Evolutionary conservation across 2,329 filamentous ascomycete genomes (phyloP).

Genomic region (Celoporthe dispersa): DNA sequence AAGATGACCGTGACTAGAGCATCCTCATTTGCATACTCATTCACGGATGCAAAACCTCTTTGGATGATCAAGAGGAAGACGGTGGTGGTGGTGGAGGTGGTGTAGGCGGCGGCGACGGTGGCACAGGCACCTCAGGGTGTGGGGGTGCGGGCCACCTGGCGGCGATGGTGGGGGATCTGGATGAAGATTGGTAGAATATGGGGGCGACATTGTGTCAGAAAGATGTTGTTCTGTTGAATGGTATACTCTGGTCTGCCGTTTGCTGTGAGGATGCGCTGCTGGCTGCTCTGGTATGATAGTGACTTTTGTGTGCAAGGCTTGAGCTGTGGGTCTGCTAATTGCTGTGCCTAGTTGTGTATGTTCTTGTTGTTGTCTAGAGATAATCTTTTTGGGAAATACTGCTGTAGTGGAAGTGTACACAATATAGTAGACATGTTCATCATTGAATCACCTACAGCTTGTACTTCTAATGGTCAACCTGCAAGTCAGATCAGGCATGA

Average conservation of each 20-base stretch:
- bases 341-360: background rate
- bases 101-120: background rate
- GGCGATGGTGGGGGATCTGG: background rate
- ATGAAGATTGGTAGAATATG: background rate
- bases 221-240: background rate
- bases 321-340: background rate
- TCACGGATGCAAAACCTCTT: too few relatives aligned
- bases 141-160: background rate
- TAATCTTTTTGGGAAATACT: background rate
- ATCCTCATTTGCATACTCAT: too few relatives aligned
- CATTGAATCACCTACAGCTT: background rate
- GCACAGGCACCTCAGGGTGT: too few relatives aligned
- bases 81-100: too few relatives aligned
- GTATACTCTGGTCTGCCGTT: background rate
- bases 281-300: background rate
- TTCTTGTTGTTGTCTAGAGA: too few relatives aligned
- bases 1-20: too few relatives aligned
- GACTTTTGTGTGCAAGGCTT: background rate
- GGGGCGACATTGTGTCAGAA: background rate
- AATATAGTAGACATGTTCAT: background rate
- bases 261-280: background rate
- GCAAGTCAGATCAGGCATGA: background rate
- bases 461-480: background rate
- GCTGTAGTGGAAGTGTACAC: background rate
- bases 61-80: background rate